Percentiles rank a stretch among this genome's conserved stretches.
These are phyloP conservation scores for Ophiostoma sp. DNA, from an alignment of 2,329 filamentous ascomycete genomes.

Conservation along the genomic window DNA sequence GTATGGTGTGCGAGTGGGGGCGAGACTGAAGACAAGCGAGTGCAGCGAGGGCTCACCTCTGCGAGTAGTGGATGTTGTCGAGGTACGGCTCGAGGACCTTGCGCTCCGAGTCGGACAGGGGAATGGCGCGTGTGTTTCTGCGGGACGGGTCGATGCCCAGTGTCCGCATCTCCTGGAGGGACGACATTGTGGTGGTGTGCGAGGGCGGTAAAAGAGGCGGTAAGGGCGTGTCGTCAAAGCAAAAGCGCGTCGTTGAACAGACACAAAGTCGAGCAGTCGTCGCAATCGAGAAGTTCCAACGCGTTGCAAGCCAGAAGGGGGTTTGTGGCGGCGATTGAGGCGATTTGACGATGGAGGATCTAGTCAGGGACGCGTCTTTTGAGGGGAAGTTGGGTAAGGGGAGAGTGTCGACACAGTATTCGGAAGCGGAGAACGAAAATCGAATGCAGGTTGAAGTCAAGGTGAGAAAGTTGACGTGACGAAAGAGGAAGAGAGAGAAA, in stretches of 20 bases:
- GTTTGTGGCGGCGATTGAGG: not conserved
- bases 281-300: not conserved
- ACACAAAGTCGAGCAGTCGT: not conserved
- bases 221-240: not conserved
- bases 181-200: conserved; percentile 26
- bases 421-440: not conserved
- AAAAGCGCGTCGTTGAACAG: not conserved
- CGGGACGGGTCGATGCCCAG: conserved; percentile 75
- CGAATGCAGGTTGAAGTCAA: not conserved
- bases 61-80: conserved; percentile 91
- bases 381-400: not conserved
- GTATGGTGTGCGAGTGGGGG: not conserved
- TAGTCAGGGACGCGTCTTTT: not conserved
- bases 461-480: not conserved
- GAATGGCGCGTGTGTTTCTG: conserved; percentile 82
- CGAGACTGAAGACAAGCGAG: not conserved
- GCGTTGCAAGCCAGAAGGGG: not conserved
- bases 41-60: conserved; percentile 53
- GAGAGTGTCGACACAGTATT: too few species aligned
- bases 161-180: conserved; percentile 32
- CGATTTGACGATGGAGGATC: not conserved
- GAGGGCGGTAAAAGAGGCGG: not conserved
- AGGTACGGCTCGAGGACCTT: conserved; percentile 86
- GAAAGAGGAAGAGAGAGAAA: not conserved
- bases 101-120: conserved; percentile 77